These are phyloP conservation scores for Xylariaceae sp. DNA, from an alignment of 2,329 filamentous ascomycete genomes.

Conservation along the genomic window DNA sequence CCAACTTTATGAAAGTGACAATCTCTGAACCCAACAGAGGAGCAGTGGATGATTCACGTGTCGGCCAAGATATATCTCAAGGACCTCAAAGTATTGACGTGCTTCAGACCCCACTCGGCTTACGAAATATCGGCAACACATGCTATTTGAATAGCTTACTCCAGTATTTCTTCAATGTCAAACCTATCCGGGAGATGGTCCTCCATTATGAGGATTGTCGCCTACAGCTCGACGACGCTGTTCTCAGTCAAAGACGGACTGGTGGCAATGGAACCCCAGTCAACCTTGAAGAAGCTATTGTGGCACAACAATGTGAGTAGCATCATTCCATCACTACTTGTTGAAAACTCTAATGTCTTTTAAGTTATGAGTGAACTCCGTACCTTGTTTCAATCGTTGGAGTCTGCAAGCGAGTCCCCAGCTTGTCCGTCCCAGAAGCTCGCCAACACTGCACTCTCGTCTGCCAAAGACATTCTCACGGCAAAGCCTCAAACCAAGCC, in stretches of 20 bases:
- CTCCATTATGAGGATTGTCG: conserved; percentile 69
- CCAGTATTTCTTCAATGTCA: conserved; percentile 90
- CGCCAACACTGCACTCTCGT: conserved; percentile 72
- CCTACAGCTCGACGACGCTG: conserved; percentile 62
- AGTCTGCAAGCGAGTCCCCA: conserved; percentile 55
- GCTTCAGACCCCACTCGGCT: conserved; percentile 69
- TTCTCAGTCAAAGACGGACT: conserved; percentile 64
- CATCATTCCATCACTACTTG: neutral
- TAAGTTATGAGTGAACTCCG: conserved; percentile 72
- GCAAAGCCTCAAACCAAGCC: conserved; percentile 27
- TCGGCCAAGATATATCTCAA: neutral
- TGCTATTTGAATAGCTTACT: conserved; percentile 96
- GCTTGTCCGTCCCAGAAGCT: conserved; percentile 72
- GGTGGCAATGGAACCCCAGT: conserved; percentile 59
- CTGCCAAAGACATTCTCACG: conserved; percentile 36
- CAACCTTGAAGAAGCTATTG: conserved; percentile 56
- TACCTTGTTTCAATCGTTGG: conserved; percentile 66
- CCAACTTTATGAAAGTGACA: no score
- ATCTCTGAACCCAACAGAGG: no score
- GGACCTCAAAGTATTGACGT: conserved; percentile 18
- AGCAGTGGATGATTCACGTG: conserved; percentile 8
- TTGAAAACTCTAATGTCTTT: conserved; percentile 13
- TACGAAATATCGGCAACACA: conserved; percentile 93
- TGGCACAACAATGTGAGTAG: conserved; percentile 70
- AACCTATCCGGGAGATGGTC: conserved; percentile 74